Base-by-base conservation (phyloP, 2,329 filamentous ascomycete species). In the Camptophora hylomeconis region DNA sequence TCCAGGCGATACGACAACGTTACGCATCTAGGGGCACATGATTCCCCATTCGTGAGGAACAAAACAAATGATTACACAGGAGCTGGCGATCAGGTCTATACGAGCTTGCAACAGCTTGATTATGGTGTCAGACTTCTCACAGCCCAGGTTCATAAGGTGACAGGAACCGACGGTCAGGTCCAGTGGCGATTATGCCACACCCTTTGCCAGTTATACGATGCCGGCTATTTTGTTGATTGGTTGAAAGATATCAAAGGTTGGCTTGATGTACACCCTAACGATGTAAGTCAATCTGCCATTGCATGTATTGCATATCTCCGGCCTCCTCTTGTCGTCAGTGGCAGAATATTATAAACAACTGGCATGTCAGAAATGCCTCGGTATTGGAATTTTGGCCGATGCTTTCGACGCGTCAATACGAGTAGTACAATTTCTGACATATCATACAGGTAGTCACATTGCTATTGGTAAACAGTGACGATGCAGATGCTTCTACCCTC, bases 361-460 rank as follows among this genome's bases (percentile, higher is more conserved):
- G n/a, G n/a, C n/a, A n/a, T n/a, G n/a, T n/a, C n/a, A n/a, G n/a
- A n/a, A n/a, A n/a, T n/a, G n/a, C n/a, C n/a, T n/a, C n/a, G n/a
- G n/a, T n/a, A n/a, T n/a, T n/a, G n/a, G n/a, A n/a, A n/a, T n/a
- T n/a, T n/a, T n/a, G n/a, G n/a, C n/a, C n/a, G n/a, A n/a, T n/a
- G 22, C 5, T 35, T 10, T 2, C n/a, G n/a, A n/a, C n/a, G n/a
- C n/a, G n/a, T n/a, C n/a, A n/a, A n/a, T n/a, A n/a, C n/a, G n/a
- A n/a, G n/a, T n/a, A n/a, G n/a, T n/a, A n/a, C n/a, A n/a, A n/a
- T n/a, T n/a, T n/a, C n/a, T 24, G 8, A 13, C 23, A 7, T n/a
- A n/a, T n/a, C n/a, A n/a, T n/a, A n/a, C n/a, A n/a, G n/a, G 79
- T 86, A 11, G 72, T 86, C 13, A 86, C 80, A 3, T 49, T 86